Evolutionary conservation across 495 filamentous ascomycete genomes (phyloP).

Genomic region (Darksidea phi): DNA sequence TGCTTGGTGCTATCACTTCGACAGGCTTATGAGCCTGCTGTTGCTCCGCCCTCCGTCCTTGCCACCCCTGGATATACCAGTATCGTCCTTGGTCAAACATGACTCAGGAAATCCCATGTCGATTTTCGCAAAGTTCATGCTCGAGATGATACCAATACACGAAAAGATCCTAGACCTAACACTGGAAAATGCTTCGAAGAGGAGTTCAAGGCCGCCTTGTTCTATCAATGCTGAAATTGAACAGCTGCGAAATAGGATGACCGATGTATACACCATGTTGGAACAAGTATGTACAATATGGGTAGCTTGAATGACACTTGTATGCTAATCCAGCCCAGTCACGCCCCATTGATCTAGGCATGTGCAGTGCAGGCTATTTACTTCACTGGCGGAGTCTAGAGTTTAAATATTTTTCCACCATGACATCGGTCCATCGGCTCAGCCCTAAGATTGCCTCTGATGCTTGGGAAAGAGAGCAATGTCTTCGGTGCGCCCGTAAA

Average conservation of each 20-base stretch:
- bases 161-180: slow-evolving; percentile 1
- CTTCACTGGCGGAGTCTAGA: slow-evolving; percentile 14
- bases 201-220: background rate
- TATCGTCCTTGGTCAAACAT: background rate
- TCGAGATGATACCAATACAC: slow-evolving; percentile 13
- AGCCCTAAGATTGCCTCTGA: slow-evolving; percentile 10
- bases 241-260: background rate
- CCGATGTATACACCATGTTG: background rate
- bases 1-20: slow-evolving; percentile 14
- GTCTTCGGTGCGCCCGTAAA: slow-evolving; percentile 10
- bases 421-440: slow-evolving; percentile 9
- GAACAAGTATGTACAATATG: slow-evolving; percentile 2
- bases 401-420: slow-evolving; percentile 15
- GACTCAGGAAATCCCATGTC: slow-evolving; percentile 9
- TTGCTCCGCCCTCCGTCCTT: slow-evolving; percentile 13
- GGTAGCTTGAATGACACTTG: background rate
- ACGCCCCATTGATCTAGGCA: background rate
- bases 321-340: background rate
- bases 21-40: slow-evolving; percentile 6
- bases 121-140: background rate
- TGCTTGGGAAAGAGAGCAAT: slow-evolving; percentile 14
- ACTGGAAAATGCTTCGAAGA: background rate
- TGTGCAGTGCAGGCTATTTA: background rate
- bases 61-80: background rate
- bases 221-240: background rate